These are phyloP conservation scores for Neocallimastix lanati DNA, from an alignment of 192 early-diverging fungal genomes.

Conservation along the genomic window DNA sequence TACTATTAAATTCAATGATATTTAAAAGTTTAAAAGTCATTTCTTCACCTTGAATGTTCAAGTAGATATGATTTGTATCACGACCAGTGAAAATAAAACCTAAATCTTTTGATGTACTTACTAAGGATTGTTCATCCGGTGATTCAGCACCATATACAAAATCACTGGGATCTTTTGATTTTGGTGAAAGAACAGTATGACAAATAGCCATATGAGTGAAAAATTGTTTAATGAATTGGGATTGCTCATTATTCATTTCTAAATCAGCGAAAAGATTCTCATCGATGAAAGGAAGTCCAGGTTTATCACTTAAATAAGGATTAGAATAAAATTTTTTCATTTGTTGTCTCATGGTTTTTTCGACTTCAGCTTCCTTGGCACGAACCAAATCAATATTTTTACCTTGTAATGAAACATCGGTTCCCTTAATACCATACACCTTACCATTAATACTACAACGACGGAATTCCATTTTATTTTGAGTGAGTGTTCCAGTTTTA, in stretches of 20 bases:
- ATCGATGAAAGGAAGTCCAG: not conserved
- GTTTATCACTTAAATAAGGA: not conserved
- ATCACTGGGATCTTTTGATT: not conserved
- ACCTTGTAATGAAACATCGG: not conserved
- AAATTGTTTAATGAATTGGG: constrained; percentile 18
- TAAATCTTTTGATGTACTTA: constrained; percentile 63
- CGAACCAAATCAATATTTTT: not conserved
- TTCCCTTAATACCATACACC: constrained; percentile 6
- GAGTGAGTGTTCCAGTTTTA: constrained; percentile 92
- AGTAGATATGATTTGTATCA: constrained; percentile 15
- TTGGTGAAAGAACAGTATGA: constrained; percentile 2
- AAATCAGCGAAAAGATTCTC: not conserved
- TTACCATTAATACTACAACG: constrained; percentile 76
- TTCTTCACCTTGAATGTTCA: constrained; percentile 48
- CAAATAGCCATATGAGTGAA: constrained; percentile 2
- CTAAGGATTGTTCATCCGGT: constrained; percentile 87
- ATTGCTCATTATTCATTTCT: not conserved
- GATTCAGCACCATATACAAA: constrained; percentile 1
- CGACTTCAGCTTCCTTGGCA: not conserved
- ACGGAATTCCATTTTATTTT: constrained; percentile 92
- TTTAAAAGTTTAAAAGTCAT: constrained; percentile 60
- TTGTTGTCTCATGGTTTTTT: not conserved
- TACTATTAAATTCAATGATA: constrained; percentile 81
- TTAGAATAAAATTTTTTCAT: not conserved
- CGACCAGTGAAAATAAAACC: constrained; percentile 67